Conservation (phyloP, 768 basidiomycete species). For the Cubamyces lactineus region DNA sequence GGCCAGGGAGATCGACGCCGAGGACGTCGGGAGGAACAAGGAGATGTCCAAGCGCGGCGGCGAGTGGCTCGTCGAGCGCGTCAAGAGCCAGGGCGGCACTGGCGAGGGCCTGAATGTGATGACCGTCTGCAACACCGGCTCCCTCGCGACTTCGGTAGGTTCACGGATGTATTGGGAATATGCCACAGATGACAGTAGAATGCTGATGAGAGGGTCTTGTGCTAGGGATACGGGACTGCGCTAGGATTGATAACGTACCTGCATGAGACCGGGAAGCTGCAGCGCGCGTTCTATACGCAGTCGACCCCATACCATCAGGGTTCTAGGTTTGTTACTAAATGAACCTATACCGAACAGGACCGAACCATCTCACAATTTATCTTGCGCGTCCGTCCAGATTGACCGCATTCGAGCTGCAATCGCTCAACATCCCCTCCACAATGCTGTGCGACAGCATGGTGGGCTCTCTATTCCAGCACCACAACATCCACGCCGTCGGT, state of each 20-base stretch:
- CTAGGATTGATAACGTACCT: conserved; percentile 92
- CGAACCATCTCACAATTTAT: too few relatives aligned
- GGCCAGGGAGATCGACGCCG: conserved; percentile 74
- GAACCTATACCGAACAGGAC: too few relatives aligned
- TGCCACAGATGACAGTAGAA: background rate
- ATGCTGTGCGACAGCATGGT: conserved; percentile 99
- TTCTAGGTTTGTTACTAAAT: conserved; percentile 52
- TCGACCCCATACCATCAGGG: conserved; percentile 96
- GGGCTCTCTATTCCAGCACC: conserved; percentile 89
- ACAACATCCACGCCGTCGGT: conserved; percentile 83
- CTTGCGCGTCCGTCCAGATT: conserved; percentile 50
- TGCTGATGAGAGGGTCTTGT: conserved; percentile 11
- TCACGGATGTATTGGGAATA: background rate
- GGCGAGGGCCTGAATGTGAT: conserved; percentile 71
- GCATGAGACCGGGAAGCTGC: conserved; percentile 74
- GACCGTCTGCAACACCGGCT: conserved; percentile 98
- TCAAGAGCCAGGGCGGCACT: conserved; percentile 44
- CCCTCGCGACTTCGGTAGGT: conserved; percentile 88
- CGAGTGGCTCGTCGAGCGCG: conserved; percentile 73
- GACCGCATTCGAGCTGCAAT: conserved; percentile 87
- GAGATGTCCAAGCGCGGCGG: conserved; percentile 85
- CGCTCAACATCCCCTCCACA: conserved; percentile 79
- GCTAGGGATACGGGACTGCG: conserved; percentile 94
- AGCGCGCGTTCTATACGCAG: conserved; percentile 90
- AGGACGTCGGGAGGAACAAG: conserved; percentile 87